Evolutionary conservation across 2,329 filamentous ascomycete genomes (phyloP), one percentile per base, ranked within the genome.

Genomic region (Colletotrichum filicis): DNA sequence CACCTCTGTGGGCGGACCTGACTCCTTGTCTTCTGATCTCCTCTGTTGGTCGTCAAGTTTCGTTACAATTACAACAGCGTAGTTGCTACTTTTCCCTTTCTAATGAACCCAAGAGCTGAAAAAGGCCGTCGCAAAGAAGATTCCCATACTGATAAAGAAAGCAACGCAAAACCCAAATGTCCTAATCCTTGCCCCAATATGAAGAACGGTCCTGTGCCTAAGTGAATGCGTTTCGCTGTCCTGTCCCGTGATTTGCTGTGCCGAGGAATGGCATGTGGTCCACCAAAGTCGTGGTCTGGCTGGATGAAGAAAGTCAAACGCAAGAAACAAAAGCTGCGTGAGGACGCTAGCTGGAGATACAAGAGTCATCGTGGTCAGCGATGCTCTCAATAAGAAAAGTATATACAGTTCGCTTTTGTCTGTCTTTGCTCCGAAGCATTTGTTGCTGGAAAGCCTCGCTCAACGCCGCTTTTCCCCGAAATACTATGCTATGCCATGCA

Each of bases 401-500:
- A 74, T 74, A 49, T 74, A 74, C 73, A 74, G 30, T 53, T 68
- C 71, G 62, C 58, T 69, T 70, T 74, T 70, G 42, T 53, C 60
- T 58, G 65, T 66, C 66, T 63, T 74, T 73, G 68, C 61, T 37
- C 71, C 55, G 42, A 73, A 71, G 68, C 52, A 63, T 49, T 68
- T 63, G 58, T 71, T 72, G 63, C 22, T 74, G 55, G 60, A 63
- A 64, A 72, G 28, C 63, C 61, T 65, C 67, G 63, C 49, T 63
- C 58, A 67, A 74, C 68, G 66, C 73, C 74, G 55, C 68, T 68
- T 67, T 67, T 69, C 42, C 16, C 68, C 64, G 65, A 71, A 72
- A 72, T 75, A 70, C 69, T 73, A 75, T 75, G 69, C 69, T 73
- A 78, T 79, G 78, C 77, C 77, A 79, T 82, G 79, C 80, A 80